Conservation (phyloP, 2,329 filamentous ascomycete genomes). For the Xylariaceae sp. region DNA sequence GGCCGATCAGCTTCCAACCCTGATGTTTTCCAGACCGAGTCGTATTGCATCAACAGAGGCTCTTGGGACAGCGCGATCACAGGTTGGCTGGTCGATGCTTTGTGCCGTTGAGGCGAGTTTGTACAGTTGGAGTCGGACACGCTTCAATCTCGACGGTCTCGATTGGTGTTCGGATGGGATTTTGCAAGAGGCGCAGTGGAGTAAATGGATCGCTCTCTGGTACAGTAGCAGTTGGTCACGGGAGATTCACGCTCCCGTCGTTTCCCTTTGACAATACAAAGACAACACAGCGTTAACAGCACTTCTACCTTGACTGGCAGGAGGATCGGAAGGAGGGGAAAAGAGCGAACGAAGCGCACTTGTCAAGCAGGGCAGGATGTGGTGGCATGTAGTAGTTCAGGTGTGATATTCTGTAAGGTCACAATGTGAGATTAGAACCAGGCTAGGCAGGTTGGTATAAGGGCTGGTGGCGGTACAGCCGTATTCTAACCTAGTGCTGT, state of each 20-base stretch:
- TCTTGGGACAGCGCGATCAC: constrained; percentile 6
- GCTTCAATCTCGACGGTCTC: constrained; percentile 3
- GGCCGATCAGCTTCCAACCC: neutral
- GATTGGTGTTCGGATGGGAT: neutral
- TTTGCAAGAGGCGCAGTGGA: too few relatives aligned
- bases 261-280: too few relatives aligned
- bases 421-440: too few relatives aligned
- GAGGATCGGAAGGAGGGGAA: neutral
- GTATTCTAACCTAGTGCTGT: constrained; percentile 10
- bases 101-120: constrained; percentile 4
- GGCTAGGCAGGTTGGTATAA: too few relatives aligned
- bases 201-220: too few relatives aligned
- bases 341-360: neutral
- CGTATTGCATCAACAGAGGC: neutral
- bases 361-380: neutral
- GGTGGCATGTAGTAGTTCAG: neutral
- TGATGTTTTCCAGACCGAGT: constrained; percentile 7
- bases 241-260: too few relatives aligned
- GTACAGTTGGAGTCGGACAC: constrained; percentile 3
- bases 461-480: constrained; percentile 6
- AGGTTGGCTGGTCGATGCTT: constrained; percentile 3
- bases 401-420: too few relatives aligned
- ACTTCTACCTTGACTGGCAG: too few relatives aligned
- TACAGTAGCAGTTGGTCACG: neutral
- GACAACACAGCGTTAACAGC: too few relatives aligned